phyloP scores from a whole-genome alignment of 139 green algal genomes.

The Chlorella sp. region DNA sequence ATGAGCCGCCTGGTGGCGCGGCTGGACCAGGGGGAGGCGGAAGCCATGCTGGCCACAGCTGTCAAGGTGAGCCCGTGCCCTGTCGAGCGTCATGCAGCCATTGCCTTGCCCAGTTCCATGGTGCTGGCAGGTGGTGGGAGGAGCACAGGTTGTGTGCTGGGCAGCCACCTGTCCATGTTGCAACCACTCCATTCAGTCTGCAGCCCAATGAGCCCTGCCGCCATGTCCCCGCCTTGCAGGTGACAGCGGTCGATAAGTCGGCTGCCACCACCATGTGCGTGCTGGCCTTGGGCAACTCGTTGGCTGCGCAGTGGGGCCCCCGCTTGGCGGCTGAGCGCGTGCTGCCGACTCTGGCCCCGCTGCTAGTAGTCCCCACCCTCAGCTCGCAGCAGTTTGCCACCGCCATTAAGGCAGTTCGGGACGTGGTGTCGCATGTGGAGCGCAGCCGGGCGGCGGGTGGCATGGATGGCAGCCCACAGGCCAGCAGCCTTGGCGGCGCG shows the following conservation, averaged over 20 bases:
- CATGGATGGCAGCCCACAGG: neutral
- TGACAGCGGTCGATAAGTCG: conserved; percentile 73
- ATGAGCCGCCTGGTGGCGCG: conserved; percentile 55
- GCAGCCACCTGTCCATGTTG: no score
- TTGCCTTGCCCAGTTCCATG: neutral
- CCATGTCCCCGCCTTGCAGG: conserved; percentile 38
- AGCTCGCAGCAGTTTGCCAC: conserved; percentile 51
- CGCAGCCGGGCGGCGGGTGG: neutral
- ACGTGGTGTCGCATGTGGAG: conserved; percentile 30
- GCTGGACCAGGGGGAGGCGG: conserved; percentile 63
- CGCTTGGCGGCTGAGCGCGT: conserved; percentile 58
- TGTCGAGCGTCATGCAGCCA: neutral
- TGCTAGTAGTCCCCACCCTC: conserved; percentile 61
- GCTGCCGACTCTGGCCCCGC: conserved; percentile 70
- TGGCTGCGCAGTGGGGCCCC: conserved; percentile 62
- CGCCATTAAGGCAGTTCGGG: conserved; percentile 30
- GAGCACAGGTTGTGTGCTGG: no score
- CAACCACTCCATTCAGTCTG: no score
- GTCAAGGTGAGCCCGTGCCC: conserved; percentile 38
- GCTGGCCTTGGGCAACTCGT: conserved; percentile 61
- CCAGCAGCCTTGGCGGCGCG: neutral
- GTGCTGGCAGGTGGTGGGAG: neutral
- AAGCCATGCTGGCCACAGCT: conserved; percentile 58
- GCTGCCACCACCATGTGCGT: conserved; percentile 72
- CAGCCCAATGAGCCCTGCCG: no score